These are phyloP conservation scores for Talaromyces piceae DNA, from an alignment of 2,329 filamentous ascomycete species.

Conservation along the genomic window DNA sequence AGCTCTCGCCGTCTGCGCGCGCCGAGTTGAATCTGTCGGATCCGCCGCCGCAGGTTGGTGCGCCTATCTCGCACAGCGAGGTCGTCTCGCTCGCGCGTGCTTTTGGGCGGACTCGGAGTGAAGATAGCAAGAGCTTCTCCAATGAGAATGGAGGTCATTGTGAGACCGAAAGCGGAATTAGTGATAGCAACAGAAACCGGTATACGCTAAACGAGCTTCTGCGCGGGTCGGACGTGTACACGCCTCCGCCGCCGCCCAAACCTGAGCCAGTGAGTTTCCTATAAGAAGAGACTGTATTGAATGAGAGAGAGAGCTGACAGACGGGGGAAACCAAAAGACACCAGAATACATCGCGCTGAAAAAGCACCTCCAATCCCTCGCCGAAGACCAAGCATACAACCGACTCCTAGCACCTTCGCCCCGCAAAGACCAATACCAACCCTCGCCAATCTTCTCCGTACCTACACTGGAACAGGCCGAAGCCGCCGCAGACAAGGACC, in stretches of 20 bases:
- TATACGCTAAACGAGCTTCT: conserved; percentile 63
- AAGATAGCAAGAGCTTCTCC: too few relatives aligned
- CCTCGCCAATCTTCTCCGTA: conserved; percentile 44
- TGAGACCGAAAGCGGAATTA: not conserved
- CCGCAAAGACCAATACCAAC: conserved; percentile 50
- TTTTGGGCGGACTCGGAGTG: conserved; percentile 9
- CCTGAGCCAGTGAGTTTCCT: conserved; percentile 58
- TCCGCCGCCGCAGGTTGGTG: conserved; percentile 17
- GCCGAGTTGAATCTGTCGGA: conserved; percentile 28
- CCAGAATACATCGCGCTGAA: conserved; percentile 82
- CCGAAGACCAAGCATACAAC: conserved; percentile 75
- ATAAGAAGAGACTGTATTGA: not conserved
- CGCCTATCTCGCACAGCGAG: conserved; percentile 36
- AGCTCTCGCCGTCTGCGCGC: conserved; percentile 24
- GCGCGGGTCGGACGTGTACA: conserved; percentile 63
- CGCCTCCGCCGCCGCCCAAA: conserved; percentile 73
- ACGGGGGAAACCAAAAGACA: not conserved
- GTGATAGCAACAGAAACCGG: not conserved
- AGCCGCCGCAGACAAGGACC: conserved; percentile 32
- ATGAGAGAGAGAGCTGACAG: conserved; percentile 43
- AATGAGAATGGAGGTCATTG: too few relatives aligned
- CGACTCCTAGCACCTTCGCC: conserved; percentile 60
- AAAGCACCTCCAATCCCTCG: conserved; percentile 71
- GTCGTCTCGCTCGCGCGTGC: conserved; percentile 30
- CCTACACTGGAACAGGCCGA: conserved; percentile 19